Base-by-base conservation (phyloP, 2,329 filamentous ascomycete genomes). In the Penicillium brevicompactum region DNA sequence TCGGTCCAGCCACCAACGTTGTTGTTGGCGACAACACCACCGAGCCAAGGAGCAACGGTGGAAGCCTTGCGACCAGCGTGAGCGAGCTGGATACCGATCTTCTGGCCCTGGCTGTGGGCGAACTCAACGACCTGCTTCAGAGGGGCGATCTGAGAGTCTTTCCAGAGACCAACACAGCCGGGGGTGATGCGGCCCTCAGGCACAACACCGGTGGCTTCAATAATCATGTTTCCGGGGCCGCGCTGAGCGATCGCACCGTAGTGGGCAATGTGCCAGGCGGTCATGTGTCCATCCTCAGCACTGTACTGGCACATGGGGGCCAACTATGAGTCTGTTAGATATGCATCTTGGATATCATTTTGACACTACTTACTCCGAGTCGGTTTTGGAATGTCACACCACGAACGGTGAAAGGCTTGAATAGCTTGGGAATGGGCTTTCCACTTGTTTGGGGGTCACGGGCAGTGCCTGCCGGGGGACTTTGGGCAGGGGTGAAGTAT, bases 141-240 rank as follows among this genome's bases (percentile, higher is more conserved):
- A 0, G 87, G 86, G 57, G 82, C 87, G 56, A 92, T 88, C 72
- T 97, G 93, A 31, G 82, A 85, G 71, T 97, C 92, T 59, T 88
- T 81, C 92, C 92, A 97, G 13, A 97, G 76, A 1, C 93, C 71
- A 3, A 67, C 43, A 37, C 68, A 67, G 40, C 64, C 59, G 1
- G 92, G 91, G 1, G 89, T 89, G 76, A 96, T 96, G 50, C 92
- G 84, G 37, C 92, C 92, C 64, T 92, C 87, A 11, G 90, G 77
- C 3, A 84, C 78, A 1, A 96, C 89, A 37, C 86, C 80, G 1
- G 90, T 92, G 31, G 92, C 91, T 77, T 96, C 92, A 55, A 93
- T 80, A 53, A 92, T 84, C 53, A 88, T 79, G 22, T 96, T 79
- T 4, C 85, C 89, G 0, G 89, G 87, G n/a, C 92, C 92, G 56